Percentiles rank a stretch among this genome's conserved stretches.
Conservation (phyloP, 1,284 basidiomycete species). For the Marasmius fiardii region DNA sequence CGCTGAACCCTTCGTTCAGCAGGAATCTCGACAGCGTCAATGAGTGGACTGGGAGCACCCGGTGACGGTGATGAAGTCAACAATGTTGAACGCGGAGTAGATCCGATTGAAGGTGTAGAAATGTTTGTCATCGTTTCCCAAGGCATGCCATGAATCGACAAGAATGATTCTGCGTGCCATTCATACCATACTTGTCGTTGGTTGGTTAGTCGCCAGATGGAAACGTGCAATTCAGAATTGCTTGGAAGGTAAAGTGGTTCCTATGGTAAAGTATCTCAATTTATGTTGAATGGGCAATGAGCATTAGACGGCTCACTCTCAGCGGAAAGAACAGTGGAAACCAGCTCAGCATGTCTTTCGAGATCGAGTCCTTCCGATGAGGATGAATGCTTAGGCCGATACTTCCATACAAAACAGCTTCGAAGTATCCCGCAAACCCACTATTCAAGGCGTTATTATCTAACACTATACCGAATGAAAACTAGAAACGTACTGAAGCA, state of each 20-base stretch:
- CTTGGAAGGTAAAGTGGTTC: slow-evolving; percentile 93
- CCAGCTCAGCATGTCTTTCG: slow-evolving; percentile 98
- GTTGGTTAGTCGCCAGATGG: slow-evolving; percentile 92
- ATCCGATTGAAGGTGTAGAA: not conserved
- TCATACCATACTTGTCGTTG: slow-evolving; percentile 96
- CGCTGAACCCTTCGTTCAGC: slow-evolving; percentile 4
- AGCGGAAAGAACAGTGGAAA: slow-evolving; percentile 98
- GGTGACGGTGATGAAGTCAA: slow-evolving; percentile 33
- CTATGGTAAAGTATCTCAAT: slow-evolving; percentile 32
- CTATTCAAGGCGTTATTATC: slow-evolving; percentile 21
- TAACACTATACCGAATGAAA: not conserved
- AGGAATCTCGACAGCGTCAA: slow-evolving; percentile 54
- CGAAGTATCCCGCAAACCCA: slow-evolving; percentile 98
- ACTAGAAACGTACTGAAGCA: slow-evolving; percentile 64
- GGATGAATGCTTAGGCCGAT: slow-evolving; percentile 95
- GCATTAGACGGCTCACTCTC: slow-evolving; percentile 48
- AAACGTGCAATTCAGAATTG: slow-evolving; percentile 88
- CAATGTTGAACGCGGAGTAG: slow-evolving; percentile 14
- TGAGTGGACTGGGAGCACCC: slow-evolving; percentile 53
- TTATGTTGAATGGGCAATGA: not conserved
- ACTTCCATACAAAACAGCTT: slow-evolving; percentile 88
- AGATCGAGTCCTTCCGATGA: slow-evolving; percentile 76
- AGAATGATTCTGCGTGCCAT: slow-evolving; percentile 93
- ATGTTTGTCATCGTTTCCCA: not conserved
- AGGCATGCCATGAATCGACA: slow-evolving; percentile 45